Evolutionary conservation across 2,329 filamentous ascomycete genomes (phyloP).

Genomic region (Coniella lustricola): DNA sequence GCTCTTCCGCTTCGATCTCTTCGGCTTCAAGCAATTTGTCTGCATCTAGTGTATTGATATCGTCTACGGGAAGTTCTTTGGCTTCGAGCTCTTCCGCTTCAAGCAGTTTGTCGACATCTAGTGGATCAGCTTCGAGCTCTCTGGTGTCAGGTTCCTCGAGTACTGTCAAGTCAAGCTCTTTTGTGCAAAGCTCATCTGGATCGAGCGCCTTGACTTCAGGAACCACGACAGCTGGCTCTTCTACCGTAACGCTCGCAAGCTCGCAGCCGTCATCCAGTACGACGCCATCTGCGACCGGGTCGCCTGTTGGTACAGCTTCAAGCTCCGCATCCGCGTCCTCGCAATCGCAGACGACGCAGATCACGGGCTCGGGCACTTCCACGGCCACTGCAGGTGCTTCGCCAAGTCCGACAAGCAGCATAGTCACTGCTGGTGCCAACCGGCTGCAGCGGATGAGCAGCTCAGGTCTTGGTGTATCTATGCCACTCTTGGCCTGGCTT

Average conservation of each 20-base stretch:
- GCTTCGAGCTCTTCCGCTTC: neutral
- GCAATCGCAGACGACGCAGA: neutral
- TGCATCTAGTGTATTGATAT: neutral
- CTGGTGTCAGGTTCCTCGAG: too few species aligned
- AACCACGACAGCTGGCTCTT: neutral
- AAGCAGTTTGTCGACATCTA: neutral
- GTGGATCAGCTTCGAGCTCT: neutral
- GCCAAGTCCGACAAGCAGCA: constrained; percentile 1
- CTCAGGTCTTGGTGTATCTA: constrained; percentile 1
- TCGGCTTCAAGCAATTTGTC: neutral
- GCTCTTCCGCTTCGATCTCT: too few species aligned
- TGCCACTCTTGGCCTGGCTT: constrained; percentile 10
- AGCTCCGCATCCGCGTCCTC: constrained; percentile 1
- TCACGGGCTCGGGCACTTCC: neutral
- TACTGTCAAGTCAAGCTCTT: too few species aligned
- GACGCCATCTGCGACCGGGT: constrained; percentile 6
- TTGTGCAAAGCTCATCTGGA: too few species aligned
- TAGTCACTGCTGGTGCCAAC: neutral
- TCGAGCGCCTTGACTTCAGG: neutral
- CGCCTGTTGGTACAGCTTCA: neutral
- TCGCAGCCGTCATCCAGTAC: constrained; percentile 7
- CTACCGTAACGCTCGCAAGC: constrained; percentile 2
- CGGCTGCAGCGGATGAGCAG: neutral
- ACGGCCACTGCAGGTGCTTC: neutral
- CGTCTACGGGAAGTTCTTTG: neutral